These are phyloP conservation scores for Lophium mytilinum DNA, from an alignment of 495 filamentous ascomycete genomes.

Conservation along the genomic window DNA sequence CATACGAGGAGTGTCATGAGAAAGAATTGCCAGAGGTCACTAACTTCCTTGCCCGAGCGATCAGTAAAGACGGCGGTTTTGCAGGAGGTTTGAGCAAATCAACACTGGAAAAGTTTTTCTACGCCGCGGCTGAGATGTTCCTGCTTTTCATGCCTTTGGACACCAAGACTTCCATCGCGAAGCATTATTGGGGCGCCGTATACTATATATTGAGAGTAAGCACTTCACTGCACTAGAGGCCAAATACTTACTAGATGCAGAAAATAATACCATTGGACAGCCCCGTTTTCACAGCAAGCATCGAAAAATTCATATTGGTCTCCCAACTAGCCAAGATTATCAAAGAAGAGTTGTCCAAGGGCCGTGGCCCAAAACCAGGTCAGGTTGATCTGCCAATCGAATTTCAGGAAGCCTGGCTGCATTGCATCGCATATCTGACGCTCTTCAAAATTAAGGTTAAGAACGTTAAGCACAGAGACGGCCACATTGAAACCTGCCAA, in stretches of 20 bases:
- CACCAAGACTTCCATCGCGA: neutral
- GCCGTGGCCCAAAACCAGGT: neutral
- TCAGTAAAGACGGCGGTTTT: neutral
- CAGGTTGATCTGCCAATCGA: neutral
- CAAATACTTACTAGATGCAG: neutral
- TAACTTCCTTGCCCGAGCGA: neutral
- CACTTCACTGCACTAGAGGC: too few species aligned
- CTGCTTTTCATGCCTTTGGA: conserved; percentile 10
- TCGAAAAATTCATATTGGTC: neutral
- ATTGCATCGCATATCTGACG: conserved; percentile 2
- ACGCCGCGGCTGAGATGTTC: neutral
- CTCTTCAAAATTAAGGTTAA: neutral
- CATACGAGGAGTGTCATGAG: neutral
- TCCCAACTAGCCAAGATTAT: neutral
- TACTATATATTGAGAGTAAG: conserved; percentile 3
- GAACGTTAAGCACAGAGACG: neutral
- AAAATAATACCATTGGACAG: neutral
- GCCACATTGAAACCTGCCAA: neutral
- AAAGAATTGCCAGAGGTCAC: neutral
- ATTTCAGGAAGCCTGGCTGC: conserved; percentile 6
- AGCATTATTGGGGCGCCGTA: conserved; percentile 8
- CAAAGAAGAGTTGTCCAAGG: neutral
- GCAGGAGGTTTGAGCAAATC: neutral
- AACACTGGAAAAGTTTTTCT: neutral
- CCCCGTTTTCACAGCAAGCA: neutral